Evolutionary conservation across 441 rosid genomes (phyloP), one percentile per base, ranked within the genome.

Genomic region (Gossypium aridum): DNA sequence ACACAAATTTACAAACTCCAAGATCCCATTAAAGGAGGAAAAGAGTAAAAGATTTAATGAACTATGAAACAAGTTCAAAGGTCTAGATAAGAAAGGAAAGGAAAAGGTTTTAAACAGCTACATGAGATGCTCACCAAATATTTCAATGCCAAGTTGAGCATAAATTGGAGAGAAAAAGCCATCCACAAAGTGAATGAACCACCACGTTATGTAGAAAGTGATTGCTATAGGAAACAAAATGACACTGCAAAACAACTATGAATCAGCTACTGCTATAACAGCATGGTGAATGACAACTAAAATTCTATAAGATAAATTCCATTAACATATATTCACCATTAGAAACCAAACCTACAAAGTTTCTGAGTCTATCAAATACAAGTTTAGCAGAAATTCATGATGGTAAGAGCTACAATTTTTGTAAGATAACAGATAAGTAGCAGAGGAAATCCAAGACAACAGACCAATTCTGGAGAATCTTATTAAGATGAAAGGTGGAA

Each of bases 151-250:
- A 59, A 96, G 97, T 65, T 92, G 97, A 53, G 87, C 85, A 84
- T 92, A 93, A 43, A 96, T 93, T 3, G 98, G 99, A 64, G 98
- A 96, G 90, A 96, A 96, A 76, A 96, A 96, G 10, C 99, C 90
- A 83, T 96, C 98, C 26, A 96, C 97, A 67, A 96, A 92, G 89
- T 93, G 98, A 88, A 96, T 89, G 78, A 96, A 96, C 99, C 99
- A 96, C 99, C 99, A 96, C 3, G 99, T 96, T 66, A 92, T 77
- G 71, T 93, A 96, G 89, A 96, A 96, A 70, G 97, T 96, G 78
- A 92, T 85, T 2, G 97, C 97, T 77, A 96, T 91, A 13, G 98
- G 99, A 70, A 96, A 89, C 67, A 96, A 82, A 84, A 96, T 96
- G 74, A 93, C 99, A 80, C 99, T 96, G 92, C 88, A 88, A 73